Percentiles rank a stretch among this genome's conserved stretches.
phyloP scores from a whole-genome alignment of 2,329 filamentous ascomycete genomes.

The Sporothrix sp. region DNA sequence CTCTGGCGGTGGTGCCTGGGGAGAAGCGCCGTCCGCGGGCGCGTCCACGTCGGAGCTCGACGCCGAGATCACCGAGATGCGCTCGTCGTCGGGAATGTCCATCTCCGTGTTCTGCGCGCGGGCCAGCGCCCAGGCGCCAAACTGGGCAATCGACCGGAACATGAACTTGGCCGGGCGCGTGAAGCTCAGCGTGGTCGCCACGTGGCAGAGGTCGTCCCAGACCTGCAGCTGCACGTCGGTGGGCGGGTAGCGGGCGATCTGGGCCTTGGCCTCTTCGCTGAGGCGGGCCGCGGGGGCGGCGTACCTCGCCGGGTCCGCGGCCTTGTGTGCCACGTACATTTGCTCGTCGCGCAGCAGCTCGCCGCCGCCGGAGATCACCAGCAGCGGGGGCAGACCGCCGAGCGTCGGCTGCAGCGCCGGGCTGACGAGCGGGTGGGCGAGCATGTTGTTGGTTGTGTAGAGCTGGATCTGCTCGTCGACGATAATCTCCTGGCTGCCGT shows the following conservation, averaged over 20 bases:
- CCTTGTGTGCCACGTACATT: slow-evolving; percentile 90
- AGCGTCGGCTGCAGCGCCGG: slow-evolving; percentile 80
- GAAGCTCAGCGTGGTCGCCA: slow-evolving; percentile 86
- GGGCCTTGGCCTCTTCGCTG: slow-evolving; percentile 49
- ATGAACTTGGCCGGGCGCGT: slow-evolving; percentile 94
- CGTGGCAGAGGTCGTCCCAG: slow-evolving; percentile 93
- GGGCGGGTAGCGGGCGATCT: slow-evolving; percentile 59
- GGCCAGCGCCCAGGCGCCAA: slow-evolving; percentile 85
- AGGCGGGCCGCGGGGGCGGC: slow-evolving; percentile 56
- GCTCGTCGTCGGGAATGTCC: slow-evolving; percentile 71
- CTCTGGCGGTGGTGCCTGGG: neutral
- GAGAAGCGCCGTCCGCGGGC: neutral
- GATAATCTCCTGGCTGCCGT: slow-evolving; percentile 56
- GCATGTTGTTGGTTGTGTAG: slow-evolving; percentile 72
- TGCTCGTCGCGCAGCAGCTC: slow-evolving; percentile 91
- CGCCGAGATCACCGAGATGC: slow-evolving; percentile 62
- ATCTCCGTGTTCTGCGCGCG: slow-evolving; percentile 69
- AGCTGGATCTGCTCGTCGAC: slow-evolving; percentile 91
- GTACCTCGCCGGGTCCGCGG: slow-evolving; percentile 71
- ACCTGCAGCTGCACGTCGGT: slow-evolving; percentile 92
- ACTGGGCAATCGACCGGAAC: slow-evolving; percentile 87
- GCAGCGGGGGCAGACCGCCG: slow-evolving; percentile 77
- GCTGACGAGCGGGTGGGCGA: slow-evolving; percentile 83
- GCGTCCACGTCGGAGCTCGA: slow-evolving; percentile 29
- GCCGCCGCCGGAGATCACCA: slow-evolving; percentile 79